Evolutionary conservation across 257 asterid species (phyloP).

Genomic region (Petrea volubilis): DNA sequence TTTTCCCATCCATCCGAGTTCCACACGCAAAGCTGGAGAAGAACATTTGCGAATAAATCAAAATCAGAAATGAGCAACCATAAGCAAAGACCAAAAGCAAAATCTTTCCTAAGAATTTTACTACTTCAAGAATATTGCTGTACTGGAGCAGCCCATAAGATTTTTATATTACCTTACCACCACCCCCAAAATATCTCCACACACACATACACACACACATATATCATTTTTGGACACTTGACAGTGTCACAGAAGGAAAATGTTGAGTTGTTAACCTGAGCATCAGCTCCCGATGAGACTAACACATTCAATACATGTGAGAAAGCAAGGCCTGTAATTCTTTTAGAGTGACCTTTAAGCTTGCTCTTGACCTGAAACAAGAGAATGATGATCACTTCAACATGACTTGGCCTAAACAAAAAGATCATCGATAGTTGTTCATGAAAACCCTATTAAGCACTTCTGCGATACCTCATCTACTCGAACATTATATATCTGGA

Average conservation of each 20-base stretch:
- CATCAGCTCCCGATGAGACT: slow-evolving; percentile 78
- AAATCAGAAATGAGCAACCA: slow-evolving; percentile 14
- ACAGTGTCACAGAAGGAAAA: too few species aligned
- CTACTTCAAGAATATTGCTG: background rate
- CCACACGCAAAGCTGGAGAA: slow-evolving; percentile 61
- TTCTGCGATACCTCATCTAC: slow-evolving; percentile 58
- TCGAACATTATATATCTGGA: slow-evolving; percentile 70
- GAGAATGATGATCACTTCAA: background rate
- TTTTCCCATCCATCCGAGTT: slow-evolving; percentile 64
- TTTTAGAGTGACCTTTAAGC: slow-evolving; percentile 70
- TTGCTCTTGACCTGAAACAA: slow-evolving; percentile 56
- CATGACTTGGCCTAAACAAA: slow-evolving; percentile 1
- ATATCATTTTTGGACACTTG: too few species aligned
- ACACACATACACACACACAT: too few species aligned
- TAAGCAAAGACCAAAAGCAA: background rate
- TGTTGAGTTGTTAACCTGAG: slow-evolving; percentile 43
- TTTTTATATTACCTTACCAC: too few species aligned
- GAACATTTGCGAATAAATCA: background rate
- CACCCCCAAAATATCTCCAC: too few species aligned
- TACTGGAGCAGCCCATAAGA: background rate
- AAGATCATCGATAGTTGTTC: background rate
- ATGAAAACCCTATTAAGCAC: background rate
- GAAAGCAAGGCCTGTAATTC: slow-evolving; percentile 71
- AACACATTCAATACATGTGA: slow-evolving; percentile 50
- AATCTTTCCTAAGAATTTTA: background rate